Evolutionary conservation across 495 filamentous ascomycete species (phyloP).

Genomic region (Penicillium goetzii): DNA sequence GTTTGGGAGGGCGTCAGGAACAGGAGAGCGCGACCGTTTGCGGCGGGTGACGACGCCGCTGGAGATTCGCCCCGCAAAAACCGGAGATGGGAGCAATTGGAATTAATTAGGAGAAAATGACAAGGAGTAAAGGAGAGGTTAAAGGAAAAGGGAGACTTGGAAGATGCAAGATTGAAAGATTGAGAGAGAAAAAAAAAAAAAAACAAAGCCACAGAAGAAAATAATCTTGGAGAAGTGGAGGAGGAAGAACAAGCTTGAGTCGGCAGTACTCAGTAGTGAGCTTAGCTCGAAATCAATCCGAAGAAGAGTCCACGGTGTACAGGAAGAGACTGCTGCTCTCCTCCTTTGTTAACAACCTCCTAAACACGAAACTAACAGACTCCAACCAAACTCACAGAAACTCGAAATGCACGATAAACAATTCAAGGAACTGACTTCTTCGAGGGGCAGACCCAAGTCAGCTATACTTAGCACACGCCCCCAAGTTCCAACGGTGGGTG

Average conservation of each 20-base stretch:
- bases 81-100: conserved; percentile 16
- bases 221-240: neutral
- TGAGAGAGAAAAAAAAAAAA: neutral
- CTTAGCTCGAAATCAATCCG: neutral
- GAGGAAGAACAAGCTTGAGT: neutral
- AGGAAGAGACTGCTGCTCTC: neutral
- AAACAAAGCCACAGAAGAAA: neutral
- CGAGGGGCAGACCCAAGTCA: neutral
- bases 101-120: conserved; percentile 9
- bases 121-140: conserved; percentile 10
- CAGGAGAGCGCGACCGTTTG: conserved; percentile 45
- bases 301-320: conserved; percentile 1
- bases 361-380: neutral
- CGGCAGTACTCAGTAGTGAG: neutral
- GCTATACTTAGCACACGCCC: conserved; percentile 11
- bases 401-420: too few relatives aligned
- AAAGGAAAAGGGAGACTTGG: conserved; percentile 2
- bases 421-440: too few relatives aligned
- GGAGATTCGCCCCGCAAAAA: conserved; percentile 28
- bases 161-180: neutral
- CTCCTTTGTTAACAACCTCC: neutral
- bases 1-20: conserved; percentile 21
- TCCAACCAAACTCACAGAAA: too few relatives aligned
- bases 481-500: neutral
- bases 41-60: conserved; percentile 38